Conservation (phyloP, 2,329 filamentous ascomycete genomes). For the Ophiostoma ips region DNA sequence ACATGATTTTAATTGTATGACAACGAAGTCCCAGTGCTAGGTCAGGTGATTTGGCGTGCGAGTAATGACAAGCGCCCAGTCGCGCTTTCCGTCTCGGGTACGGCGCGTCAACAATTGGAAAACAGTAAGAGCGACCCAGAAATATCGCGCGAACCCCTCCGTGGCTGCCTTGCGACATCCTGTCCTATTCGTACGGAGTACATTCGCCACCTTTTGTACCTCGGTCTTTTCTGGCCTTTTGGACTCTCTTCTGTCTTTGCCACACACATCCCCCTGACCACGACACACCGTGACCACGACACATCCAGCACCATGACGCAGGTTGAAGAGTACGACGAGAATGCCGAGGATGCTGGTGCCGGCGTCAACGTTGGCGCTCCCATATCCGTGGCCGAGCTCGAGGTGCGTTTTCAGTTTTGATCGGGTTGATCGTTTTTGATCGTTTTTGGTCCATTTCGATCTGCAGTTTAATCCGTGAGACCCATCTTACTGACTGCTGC, state of each 20-base stretch:
- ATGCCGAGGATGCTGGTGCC: constrained; percentile 51
- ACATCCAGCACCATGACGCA: constrained; percentile 26
- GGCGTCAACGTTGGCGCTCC: constrained; percentile 82
- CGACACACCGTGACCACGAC: background rate
- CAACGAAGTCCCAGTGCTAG: too few relatives aligned
- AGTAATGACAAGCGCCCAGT: constrained; percentile 7
- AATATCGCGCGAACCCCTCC: background rate
- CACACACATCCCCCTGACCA: too few relatives aligned
- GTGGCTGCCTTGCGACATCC: constrained; percentile 2
- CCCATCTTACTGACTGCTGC: background rate
- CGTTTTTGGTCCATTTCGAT: too few relatives aligned
- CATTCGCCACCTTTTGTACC: background rate
- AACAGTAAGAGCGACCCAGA: background rate
- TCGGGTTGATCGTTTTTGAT: too few relatives aligned
- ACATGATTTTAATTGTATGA: too few relatives aligned
- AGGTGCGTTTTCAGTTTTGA: constrained; percentile 45
- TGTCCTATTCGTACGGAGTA: background rate
- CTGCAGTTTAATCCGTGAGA: too few relatives aligned
- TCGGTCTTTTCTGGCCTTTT: background rate
- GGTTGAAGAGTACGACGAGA: constrained; percentile 53
- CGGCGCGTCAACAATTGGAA: constrained; percentile 9
- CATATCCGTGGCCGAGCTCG: constrained; percentile 70
- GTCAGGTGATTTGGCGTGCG: constrained; percentile 14
- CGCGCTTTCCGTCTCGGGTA: constrained; percentile 11
- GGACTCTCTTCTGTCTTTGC: background rate